Conservation (phyloP, 345 rosid genomes). For the Populus davidiana region DNA sequence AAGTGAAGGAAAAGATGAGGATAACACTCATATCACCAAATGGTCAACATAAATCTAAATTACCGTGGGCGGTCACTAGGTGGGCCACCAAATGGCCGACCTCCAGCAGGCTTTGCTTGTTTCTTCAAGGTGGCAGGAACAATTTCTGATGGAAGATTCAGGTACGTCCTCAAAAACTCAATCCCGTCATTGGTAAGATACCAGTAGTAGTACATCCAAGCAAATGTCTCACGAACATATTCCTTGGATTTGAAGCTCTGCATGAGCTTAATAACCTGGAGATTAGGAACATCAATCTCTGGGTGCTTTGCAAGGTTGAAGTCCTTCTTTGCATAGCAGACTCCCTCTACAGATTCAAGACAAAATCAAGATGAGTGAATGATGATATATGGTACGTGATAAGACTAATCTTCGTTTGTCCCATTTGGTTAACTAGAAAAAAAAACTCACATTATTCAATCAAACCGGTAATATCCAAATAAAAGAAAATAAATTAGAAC, state of each 20-base stretch:
- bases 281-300: slow-evolving; percentile 65
- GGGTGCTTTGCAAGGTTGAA: slow-evolving; percentile 75
- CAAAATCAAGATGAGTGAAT: not conserved
- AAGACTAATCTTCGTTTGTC: not conserved
- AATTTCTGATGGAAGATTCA: slow-evolving; percentile 70
- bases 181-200: slow-evolving; percentile 67
- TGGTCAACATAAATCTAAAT: not conserved
- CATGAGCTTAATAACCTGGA: slow-evolving; percentile 84
- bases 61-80: slow-evolving; percentile 76
- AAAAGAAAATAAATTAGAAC: not conserved
- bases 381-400: not conserved
- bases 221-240: slow-evolving; percentile 65
- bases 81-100: slow-evolving; percentile 68
- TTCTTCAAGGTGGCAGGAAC: slow-evolving; percentile 82
- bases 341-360: slow-evolving; percentile 56
- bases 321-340: slow-evolving; percentile 71
- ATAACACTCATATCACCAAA: not conserved
- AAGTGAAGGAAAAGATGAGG: not conserved
- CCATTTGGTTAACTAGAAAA: not conserved
- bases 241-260: slow-evolving; percentile 73
- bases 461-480: not conserved
- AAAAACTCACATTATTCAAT: not conserved
- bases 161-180: slow-evolving; percentile 62
- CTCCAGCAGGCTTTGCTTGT: slow-evolving; percentile 54
- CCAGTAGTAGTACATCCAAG: slow-evolving; percentile 81